These are phyloP conservation scores for Lentinula aciculospora DNA, from an alignment of 768 basidiomycete species.

Conservation along the genomic window DNA sequence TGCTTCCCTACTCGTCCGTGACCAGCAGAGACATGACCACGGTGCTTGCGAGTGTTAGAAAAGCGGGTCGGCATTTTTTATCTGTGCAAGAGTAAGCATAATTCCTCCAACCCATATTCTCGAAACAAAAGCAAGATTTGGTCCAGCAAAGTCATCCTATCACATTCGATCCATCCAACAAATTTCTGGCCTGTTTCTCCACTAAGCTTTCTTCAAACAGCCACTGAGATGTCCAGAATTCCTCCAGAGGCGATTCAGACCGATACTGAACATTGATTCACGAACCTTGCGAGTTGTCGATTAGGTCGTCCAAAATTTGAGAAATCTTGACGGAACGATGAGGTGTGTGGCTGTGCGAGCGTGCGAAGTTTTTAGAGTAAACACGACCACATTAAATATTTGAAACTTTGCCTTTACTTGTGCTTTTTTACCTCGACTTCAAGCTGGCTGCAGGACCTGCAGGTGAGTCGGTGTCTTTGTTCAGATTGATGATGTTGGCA, in stretches of 20 bases:
- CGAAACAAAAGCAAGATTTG: neutral
- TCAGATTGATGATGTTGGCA: slow-evolving; percentile 42
- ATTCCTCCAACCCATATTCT: neutral
- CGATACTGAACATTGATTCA: neutral
- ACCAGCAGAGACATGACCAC: slow-evolving; percentile 99
- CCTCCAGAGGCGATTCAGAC: neutral
- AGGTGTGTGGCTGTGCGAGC: neutral
- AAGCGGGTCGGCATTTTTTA: slow-evolving; percentile 90
- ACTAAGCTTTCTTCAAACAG: neutral
- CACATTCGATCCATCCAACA: slow-evolving; percentile 1
- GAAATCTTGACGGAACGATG: neutral
- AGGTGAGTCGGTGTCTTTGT: neutral
- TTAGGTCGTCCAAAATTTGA: neutral
- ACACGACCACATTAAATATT: neutral
- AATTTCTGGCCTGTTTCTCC: neutral
- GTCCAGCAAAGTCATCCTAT: slow-evolving; percentile 2
- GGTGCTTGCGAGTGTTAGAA: slow-evolving; percentile 97
- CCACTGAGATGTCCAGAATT: neutral
- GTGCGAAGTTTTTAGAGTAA: neutral
- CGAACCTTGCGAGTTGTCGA: slow-evolving; percentile 7
- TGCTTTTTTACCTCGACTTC: neutral
- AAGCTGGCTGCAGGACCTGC: neutral
- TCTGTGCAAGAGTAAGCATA: neutral
- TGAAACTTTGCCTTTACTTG: too few species aligned
- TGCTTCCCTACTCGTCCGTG: slow-evolving; percentile 99